phyloP scores from a whole-genome alignment of 306 rosid genomes.

The Quercus aquifolioides region DNA sequence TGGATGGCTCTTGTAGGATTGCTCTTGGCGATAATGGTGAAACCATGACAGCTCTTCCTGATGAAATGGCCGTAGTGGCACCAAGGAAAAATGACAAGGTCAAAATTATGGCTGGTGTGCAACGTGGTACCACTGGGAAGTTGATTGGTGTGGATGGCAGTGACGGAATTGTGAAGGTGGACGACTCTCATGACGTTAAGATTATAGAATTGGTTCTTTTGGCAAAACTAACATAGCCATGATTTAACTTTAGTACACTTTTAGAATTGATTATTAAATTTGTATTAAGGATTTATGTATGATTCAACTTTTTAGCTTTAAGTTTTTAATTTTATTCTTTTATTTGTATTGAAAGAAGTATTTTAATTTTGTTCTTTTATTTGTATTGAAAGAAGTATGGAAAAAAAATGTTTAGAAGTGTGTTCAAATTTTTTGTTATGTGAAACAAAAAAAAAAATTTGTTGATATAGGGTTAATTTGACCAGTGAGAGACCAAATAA shows the following conservation, averaged over 20 bases:
- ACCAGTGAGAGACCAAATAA: too few relatives aligned
- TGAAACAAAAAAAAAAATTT: fast-evolving
- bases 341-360: too few relatives aligned
- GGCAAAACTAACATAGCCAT: conserved; percentile 72
- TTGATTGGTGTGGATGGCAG: conserved; percentile 98
- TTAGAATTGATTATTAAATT: too few relatives aligned
- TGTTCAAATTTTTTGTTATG: too few relatives aligned
- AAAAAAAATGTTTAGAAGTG: too few relatives aligned
- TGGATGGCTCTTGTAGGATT: conserved; percentile 85
- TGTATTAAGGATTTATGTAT: too few relatives aligned
- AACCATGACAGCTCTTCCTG: conserved; percentile 54
- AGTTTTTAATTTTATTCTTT: too few relatives aligned
- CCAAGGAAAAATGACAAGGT: conserved; percentile 82
- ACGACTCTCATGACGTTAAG: conserved; percentile 87
- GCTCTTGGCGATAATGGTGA: conserved; percentile 80
- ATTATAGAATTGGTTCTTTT: conserved; percentile 77
- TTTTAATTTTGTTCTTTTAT: too few relatives aligned
- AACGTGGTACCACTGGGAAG: conserved; percentile 92
- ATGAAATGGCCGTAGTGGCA: conserved; percentile 72
- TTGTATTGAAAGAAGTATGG: too few relatives aligned
- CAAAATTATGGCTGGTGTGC: conserved; percentile 79
- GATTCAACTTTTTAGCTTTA: too few relatives aligned
- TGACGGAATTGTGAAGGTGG: conserved; percentile 94
- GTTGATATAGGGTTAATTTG: too few relatives aligned
- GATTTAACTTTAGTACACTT: background rate